A percentile compares a stretch with the other conserved stretches of the same genome.
phyloP scores from a whole-genome alignment of 768 basidiomycete genomes.

The Boletus coccyginus region DNA sequence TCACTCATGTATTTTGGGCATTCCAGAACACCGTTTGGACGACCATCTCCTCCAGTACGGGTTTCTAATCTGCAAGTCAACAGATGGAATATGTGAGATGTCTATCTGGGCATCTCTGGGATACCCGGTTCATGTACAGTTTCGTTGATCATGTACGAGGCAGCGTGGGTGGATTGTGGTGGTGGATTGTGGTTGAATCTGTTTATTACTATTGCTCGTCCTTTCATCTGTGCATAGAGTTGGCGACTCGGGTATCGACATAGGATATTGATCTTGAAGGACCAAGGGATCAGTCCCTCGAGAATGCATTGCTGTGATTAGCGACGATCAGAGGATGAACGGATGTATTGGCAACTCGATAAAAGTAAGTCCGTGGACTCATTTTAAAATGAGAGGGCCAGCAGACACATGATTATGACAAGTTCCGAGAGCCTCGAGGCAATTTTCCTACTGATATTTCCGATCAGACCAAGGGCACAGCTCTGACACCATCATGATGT shows the following conservation, averaged over 20 bases:
- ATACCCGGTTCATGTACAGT: not conserved
- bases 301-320: not conserved
- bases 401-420: not conserved
- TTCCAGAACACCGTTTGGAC: slow-evolving; percentile 24
- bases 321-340: not conserved
- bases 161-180: not conserved
- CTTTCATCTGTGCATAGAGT: slow-evolving; percentile 4
- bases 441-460: not conserved
- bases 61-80: slow-evolving; percentile 3
- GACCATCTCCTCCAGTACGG: slow-evolving; percentile 23
- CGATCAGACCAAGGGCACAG: not conserved
- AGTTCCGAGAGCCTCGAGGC: not conserved
- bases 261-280: not conserved
- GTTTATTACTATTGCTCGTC: not conserved
- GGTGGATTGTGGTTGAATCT: not conserved
- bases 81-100: slow-evolving; percentile 2
- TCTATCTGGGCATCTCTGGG: not conserved
- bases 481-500: not conserved
- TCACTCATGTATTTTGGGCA: slow-evolving; percentile 18
- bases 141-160: slow-evolving; percentile 4
- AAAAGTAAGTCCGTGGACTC: not conserved
- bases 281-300: not conserved
- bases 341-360: not conserved
- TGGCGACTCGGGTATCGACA: not conserved
- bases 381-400: not conserved